Evolutionary conservation across 306 rosid species (phyloP).

Genomic region (Pyrus betulifolia): DNA sequence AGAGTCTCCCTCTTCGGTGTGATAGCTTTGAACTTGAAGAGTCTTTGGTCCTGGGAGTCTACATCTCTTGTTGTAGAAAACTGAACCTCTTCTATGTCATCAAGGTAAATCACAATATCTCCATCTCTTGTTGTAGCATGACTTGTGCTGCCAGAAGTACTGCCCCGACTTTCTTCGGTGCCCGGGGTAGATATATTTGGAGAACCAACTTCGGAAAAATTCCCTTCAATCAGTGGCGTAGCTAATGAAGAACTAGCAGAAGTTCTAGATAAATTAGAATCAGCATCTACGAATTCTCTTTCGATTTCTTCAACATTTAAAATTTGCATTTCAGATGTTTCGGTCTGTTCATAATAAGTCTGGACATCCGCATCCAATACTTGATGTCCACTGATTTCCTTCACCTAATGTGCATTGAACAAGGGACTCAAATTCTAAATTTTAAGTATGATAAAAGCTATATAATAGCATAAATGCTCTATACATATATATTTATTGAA

Average conservation of each 20-base stretch:
- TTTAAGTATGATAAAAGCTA: not conserved
- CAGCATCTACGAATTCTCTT: constrained; percentile 10
- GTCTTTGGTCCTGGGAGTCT: constrained; percentile 40
- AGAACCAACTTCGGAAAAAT: constrained; percentile 10
- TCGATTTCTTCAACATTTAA: constrained; percentile 23
- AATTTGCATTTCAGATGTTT: constrained; percentile 26
- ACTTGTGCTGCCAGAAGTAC: not conserved
- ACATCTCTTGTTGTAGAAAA: constrained; percentile 25
- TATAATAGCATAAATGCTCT: not conserved
- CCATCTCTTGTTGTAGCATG: not conserved
- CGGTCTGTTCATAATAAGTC: constrained; percentile 15
- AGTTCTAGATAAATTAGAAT: constrained; percentile 13
- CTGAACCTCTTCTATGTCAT: constrained; percentile 47
- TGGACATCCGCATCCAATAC: constrained; percentile 15
- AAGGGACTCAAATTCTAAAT: not conserved
- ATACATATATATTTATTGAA: not conserved
- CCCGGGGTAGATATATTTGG: not conserved
- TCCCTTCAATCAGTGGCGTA: constrained; percentile 4
- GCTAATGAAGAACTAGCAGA: constrained; percentile 16
- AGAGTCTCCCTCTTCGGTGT: constrained; percentile 6
- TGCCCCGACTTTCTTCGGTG: not conserved
- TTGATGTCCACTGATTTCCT: constrained; percentile 27
- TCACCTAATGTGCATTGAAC: constrained; percentile 17
- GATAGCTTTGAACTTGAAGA: constrained; percentile 38
- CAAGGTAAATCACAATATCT: constrained; percentile 32